Base-by-base conservation (phyloP, 2,329 filamentous ascomycete genomes). In the Xylariaceae sp. region DNA sequence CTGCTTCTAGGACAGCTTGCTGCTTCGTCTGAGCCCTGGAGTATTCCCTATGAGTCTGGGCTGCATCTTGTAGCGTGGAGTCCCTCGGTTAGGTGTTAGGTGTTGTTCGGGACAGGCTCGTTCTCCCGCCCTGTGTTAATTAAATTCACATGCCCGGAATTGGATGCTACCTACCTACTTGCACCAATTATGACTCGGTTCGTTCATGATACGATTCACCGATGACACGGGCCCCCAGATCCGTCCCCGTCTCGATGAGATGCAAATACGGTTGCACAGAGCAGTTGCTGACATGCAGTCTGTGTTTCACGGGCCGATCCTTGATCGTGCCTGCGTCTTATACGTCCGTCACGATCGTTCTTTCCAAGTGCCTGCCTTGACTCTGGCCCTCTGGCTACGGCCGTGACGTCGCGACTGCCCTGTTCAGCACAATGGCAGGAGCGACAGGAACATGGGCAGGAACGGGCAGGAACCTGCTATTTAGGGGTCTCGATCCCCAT, bases 191-290 rank as follows among this genome's bases (percentile, higher is more conserved):
- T 56, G 51, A 15, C 52, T 61, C 45, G 39, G 50, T 56, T 49
- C 55, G 42, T 56, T 52, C 58, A 62, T 53, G 52, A 45, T 15
- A 55, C 54, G 39, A 53, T 53, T 13, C 39, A 45, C 18, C 35
- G 34, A 57, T 62, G 50, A 53, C 55, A 63, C 63, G 34, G 51
- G 47, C 10, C 44, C 44, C 57, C 18, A 58, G 45, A 44, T 49
- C 56, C 35, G 51, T 51, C 49, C 47, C 48, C 18, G 47, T n/a
- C 51, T 50, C 49, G 30, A 17, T 37, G 52, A 53, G 42, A 59
- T 53, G 48, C 54, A 53, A 58, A 54, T 45, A 53, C 39, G 48
- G 63, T 65, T 54, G 53, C 61, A 65, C 64, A 18, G 18, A 57
- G 48, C 53, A 58, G 50, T 61, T 55, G 45, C 52, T 45, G 48